Evolutionary conservation across 2,329 filamentous ascomycete genomes (phyloP).

Genomic region (Parastagonospora avenae): DNA sequence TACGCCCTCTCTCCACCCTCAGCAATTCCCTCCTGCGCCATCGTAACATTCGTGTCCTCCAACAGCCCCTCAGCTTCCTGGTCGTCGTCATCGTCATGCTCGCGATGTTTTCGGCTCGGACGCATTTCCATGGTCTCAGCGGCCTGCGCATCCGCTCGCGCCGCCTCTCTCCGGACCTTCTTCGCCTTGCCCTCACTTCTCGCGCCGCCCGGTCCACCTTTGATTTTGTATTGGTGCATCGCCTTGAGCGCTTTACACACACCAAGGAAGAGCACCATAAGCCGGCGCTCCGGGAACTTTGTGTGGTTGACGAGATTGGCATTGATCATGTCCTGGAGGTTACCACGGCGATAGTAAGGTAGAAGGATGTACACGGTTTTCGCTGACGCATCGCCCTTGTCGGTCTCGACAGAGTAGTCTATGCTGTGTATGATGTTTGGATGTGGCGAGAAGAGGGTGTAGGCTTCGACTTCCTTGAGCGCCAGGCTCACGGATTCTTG

Average conservation of each 20-base stretch:
- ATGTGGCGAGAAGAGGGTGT: conserved; percentile 82
- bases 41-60: conserved; percentile 75
- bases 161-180: conserved; percentile 60
- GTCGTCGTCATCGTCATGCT: conserved; percentile 68
- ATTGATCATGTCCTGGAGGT: conserved; percentile 98
- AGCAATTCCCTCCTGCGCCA: conserved; percentile 69
- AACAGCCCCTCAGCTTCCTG: conserved; percentile 82
- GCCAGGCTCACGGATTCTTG: conserved; percentile 94
- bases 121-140: conserved; percentile 52
- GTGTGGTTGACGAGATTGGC: conserved; percentile 96
- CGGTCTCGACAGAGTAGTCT: conserved; percentile 80
- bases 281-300: conserved; percentile 80
- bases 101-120: conserved; percentile 44
- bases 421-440: conserved; percentile 85
- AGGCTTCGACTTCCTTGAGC: conserved; percentile 96
- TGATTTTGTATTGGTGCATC: conserved; percentile 87
- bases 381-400: conserved; percentile 68
- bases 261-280: conserved; percentile 90
- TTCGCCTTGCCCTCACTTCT: conserved; percentile 60
- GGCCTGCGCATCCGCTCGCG: conserved; percentile 58
- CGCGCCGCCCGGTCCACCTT: conserved; percentile 58
- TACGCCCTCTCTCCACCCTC: conserved; percentile 78
- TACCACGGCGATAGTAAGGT: conserved; percentile 93
- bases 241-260: conserved; percentile 85
- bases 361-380: conserved; percentile 98